Evolutionary conservation across 176 grass and related monocot species (phyloP).

Genomic region (Canna indica): DNA sequence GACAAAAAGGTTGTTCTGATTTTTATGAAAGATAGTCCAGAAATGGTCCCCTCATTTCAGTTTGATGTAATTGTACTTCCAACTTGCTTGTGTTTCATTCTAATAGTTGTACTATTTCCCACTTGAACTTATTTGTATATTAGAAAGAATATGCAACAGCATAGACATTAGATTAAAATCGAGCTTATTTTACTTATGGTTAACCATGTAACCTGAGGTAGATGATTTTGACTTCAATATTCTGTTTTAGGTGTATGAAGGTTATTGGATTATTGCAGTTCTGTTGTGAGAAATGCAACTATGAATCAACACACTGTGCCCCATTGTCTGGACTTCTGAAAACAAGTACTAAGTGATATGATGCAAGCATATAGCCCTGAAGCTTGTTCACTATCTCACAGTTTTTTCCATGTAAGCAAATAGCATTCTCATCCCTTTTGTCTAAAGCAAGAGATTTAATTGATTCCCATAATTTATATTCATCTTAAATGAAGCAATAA

Average conservation of each 20-base stretch:
- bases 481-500: background rate
- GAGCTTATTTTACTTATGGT: background rate
- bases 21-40: background rate
- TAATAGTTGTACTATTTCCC: background rate
- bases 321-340: conserved; percentile 27
- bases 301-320: conserved; percentile 40
- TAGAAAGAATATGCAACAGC: background rate
- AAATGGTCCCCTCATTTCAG: background rate
- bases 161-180: background rate
- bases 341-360: conserved; percentile 18
- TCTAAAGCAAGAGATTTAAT: background rate
- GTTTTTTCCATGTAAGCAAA: conserved; percentile 5
- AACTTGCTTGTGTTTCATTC: background rate
- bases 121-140: background rate
- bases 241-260: conserved; percentile 33
- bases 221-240: background rate
- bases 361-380: background rate
- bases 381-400: background rate
- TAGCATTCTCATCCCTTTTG: background rate
- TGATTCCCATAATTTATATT: background rate
- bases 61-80: background rate
- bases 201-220: background rate
- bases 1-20: background rate
- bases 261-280: conserved; percentile 33
- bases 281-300: conserved; percentile 35